Percentiles rank a stretch among this genome's conserved stretches.
These are phyloP conservation scores for Dothideomycetes sp. DNA, from an alignment of 2,329 filamentous ascomycete species.

Conservation along the genomic window DNA sequence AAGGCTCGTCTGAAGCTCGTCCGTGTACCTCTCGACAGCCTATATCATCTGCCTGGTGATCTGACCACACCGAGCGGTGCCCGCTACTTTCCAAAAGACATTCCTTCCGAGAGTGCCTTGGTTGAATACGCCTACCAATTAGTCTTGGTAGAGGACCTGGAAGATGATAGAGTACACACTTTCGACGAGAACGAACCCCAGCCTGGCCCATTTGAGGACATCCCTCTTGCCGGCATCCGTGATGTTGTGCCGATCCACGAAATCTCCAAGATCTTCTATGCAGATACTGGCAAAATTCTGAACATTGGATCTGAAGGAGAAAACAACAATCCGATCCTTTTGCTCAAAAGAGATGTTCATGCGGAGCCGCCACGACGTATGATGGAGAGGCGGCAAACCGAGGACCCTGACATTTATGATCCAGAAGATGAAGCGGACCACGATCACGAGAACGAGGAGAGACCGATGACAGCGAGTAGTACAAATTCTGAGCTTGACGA, in stretches of 20 bases:
- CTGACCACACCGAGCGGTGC: constrained; percentile 11
- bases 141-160: constrained; percentile 72
- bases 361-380: constrained; percentile 53
- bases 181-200: constrained; percentile 52
- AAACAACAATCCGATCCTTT: constrained; percentile 61
- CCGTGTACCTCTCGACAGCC: constrained; percentile 53
- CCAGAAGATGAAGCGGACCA: constrained; percentile 22
- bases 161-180: constrained; percentile 60
- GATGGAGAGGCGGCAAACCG: constrained; percentile 32
- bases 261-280: constrained; percentile 87
- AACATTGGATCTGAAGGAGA: constrained; percentile 66
- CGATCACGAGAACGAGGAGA: constrained; percentile 7
- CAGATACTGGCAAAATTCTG: constrained; percentile 78
- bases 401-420: constrained; percentile 30
- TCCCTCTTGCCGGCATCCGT: constrained; percentile 53
- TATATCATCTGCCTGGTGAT: constrained; percentile 37
- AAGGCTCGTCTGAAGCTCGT: constrained; percentile 78
- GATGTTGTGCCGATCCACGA: constrained; percentile 62
- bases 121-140: constrained; percentile 73
- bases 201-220: constrained; percentile 51
- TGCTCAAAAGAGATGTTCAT: constrained; percentile 62
- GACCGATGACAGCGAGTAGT: background rate
- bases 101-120: constrained; percentile 36
- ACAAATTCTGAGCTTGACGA: constrained; percentile 22
- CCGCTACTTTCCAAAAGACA: constrained; percentile 17